Conservation (phyloP, 495 filamentous ascomycete genomes). For the Rusavskia elegans region DNA sequence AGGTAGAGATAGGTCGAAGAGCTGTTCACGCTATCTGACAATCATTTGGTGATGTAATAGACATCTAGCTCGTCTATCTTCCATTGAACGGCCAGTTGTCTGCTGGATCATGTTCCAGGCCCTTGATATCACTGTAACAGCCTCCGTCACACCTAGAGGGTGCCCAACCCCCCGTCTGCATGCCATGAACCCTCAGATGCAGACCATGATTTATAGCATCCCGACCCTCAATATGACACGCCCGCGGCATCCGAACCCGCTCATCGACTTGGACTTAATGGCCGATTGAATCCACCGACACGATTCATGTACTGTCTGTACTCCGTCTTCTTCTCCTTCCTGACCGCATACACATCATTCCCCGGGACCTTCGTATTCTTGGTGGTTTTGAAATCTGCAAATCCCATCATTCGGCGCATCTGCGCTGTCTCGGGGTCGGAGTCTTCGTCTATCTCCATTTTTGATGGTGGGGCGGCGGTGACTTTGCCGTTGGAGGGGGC, state of each 20-base stretch:
- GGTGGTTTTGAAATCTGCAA: slow-evolving; percentile 68
- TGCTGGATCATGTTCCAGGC: too few species aligned
- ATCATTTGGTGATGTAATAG: too few species aligned
- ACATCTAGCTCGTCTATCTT: too few species aligned
- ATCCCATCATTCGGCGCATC: slow-evolving; percentile 81
- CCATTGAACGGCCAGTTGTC: too few species aligned
- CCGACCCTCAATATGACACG: too few species aligned
- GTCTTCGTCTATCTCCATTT: slow-evolving; percentile 21
- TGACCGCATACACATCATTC: slow-evolving; percentile 69
- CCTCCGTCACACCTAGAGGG: too few species aligned
- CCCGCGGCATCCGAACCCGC: neutral
- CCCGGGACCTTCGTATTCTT: slow-evolving; percentile 83
- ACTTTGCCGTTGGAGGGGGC: slow-evolving; percentile 22
- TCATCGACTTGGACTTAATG: slow-evolving; percentile 41
- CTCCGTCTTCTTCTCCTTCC: slow-evolving; percentile 90
- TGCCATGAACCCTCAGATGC: too few species aligned
- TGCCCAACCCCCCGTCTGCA: too few species aligned
- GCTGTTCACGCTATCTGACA: too few species aligned
- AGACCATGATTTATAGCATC: too few species aligned
- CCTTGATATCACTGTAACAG: too few species aligned
- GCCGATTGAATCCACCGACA: slow-evolving; percentile 88
- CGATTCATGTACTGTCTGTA: slow-evolving; percentile 99
- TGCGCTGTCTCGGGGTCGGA: slow-evolving; percentile 52
- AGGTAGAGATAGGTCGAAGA: too few species aligned
- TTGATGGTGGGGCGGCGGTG: slow-evolving; percentile 23